Base-by-base conservation (phyloP, 2,329 filamentous ascomycete genomes). In the Paraphoma sp. region DNA sequence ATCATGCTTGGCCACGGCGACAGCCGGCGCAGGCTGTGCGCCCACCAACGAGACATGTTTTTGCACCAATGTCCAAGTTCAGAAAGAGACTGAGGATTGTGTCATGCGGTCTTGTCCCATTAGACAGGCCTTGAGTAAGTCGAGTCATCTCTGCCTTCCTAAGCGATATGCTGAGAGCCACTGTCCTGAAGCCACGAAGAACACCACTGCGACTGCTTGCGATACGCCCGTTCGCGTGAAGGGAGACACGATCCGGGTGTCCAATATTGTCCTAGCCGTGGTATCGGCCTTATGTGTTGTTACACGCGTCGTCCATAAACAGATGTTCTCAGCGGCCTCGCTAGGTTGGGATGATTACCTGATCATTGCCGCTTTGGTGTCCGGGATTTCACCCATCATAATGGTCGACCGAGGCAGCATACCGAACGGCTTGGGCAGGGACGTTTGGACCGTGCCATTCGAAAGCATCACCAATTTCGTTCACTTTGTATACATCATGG, bases 401-500 rank as follows among this genome's bases (percentile, higher is more conserved):
- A 56, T 61, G 5, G 50, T 63, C 33, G 60, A 63, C 16, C 31
- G 55, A 10, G 48, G 53, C 2, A 36, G 51, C 6, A 31, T 62
- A 16, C 59, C 56, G 2, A 54, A 51, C 36, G 83, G 83, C 0
- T 66, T 84, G 3, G 81, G 82, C 2, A 74, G 66, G 11, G 82
- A 85, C 51, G 72, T 84, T 23, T 85, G 82, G 82, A 81, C 80
- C 0, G 57, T 85, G 1, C 56, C 71, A 0, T 65, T 72, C 0
- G 63, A 72, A 0, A 60, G 76, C 12, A 76, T 85, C 43, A 80
- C 76, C 11, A 60, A 64, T 0, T 81, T 85, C 17, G 64, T 73
- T 12, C 47, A 56, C 18, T 57, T 45, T n/a, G 62, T 72, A 14
- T 73, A 70, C 57, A 50, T 64, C 7, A 54, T 68, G 18, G 68